Evolutionary conservation across 768 basidiomycete species (phyloP).

Genomic region (Symmetrospora coprosmae): DNA sequence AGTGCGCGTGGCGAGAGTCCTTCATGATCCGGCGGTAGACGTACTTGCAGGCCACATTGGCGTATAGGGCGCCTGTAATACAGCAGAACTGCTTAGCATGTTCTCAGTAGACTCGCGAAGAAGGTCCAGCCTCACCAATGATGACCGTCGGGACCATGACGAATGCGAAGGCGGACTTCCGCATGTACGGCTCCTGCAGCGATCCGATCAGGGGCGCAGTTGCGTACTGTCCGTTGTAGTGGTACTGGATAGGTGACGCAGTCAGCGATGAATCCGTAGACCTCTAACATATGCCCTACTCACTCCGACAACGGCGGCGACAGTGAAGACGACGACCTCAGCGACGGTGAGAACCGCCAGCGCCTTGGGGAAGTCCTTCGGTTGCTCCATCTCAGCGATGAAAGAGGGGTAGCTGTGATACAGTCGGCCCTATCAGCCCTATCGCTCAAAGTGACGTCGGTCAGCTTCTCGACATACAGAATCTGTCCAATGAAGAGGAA

Average conservation of each 20-base stretch:
- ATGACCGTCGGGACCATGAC: conserved; percentile 15
- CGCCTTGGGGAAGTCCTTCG: conserved; percentile 30
- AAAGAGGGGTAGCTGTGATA: conserved; percentile 27
- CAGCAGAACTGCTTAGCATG: too few species aligned
- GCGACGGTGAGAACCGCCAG: conserved; percentile 17
- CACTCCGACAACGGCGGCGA: conserved; percentile 7
- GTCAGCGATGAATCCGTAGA: neutral
- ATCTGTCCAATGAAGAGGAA: conserved; percentile 28
- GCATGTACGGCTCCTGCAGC: conserved; percentile 12
- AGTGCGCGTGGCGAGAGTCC: conserved; percentile 20
- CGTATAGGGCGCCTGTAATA: conserved; percentile 26
- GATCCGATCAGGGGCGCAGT: conserved; percentile 25
- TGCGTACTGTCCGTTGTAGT: conserved; percentile 25
- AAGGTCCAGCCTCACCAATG: too few species aligned
- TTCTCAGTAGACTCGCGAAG: too few species aligned
- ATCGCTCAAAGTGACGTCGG: too few species aligned
- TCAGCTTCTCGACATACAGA: too few species aligned
- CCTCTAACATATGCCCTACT: too few species aligned
- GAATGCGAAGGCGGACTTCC: conserved; percentile 25
- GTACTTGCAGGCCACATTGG: conserved; percentile 25
- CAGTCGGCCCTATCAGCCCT: too few species aligned
- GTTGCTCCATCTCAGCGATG: conserved; percentile 29
- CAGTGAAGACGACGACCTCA: conserved; percentile 25
- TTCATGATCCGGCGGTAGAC: conserved; percentile 25
- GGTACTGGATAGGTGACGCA: neutral